phyloP scores from a whole-genome alignment of 169 alveolate species.

The Cryptosporidium meleagridis region DNA sequence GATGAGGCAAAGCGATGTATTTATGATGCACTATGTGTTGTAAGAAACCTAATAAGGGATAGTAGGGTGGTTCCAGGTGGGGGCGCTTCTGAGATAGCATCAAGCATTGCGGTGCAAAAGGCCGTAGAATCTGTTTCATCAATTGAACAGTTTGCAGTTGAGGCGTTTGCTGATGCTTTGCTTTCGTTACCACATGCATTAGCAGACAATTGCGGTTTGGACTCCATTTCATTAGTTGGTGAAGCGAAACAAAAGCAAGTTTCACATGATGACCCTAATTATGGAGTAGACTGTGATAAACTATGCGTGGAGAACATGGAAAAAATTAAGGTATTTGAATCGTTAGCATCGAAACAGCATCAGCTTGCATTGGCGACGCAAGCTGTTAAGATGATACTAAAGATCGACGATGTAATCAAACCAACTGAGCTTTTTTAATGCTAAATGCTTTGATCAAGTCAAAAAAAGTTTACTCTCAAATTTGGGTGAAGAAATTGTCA shows the following conservation, averaged over 20 bases:
- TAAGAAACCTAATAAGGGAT: constrained; percentile 88
- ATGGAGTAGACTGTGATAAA: constrained; percentile 73
- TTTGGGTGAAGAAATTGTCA: background rate
- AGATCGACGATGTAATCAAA: constrained; percentile 97
- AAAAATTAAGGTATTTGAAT: constrained; percentile 92
- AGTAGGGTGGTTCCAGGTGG: constrained; percentile 95
- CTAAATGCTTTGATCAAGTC: background rate
- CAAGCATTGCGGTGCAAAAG: constrained; percentile 91
- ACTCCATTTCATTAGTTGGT: constrained; percentile 93
- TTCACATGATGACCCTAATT: constrained; percentile 80
- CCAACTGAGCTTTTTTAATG: constrained; percentile 80
- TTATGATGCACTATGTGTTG: constrained; percentile 99
- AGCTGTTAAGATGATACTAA: constrained; percentile 98
- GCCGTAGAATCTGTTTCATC: constrained; percentile 91
- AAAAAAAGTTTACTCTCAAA: background rate
- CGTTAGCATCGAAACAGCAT: constrained; percentile 92
- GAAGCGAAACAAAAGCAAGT: constrained; percentile 90
- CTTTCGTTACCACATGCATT: constrained; percentile 95
- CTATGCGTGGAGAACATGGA: constrained; percentile 89
- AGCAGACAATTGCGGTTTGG: constrained; percentile 97
- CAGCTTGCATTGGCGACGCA: constrained; percentile 97
- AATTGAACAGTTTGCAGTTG: constrained; percentile 97
- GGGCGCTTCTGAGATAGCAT: constrained; percentile 97
- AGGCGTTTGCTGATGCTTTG: constrained; percentile 98
- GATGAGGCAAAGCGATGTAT: constrained; percentile 98